These are phyloP conservation scores for Notholithocarpus densiflorus DNA, from an alignment of 306 rosid genomes.

Conservation along the genomic window DNA sequence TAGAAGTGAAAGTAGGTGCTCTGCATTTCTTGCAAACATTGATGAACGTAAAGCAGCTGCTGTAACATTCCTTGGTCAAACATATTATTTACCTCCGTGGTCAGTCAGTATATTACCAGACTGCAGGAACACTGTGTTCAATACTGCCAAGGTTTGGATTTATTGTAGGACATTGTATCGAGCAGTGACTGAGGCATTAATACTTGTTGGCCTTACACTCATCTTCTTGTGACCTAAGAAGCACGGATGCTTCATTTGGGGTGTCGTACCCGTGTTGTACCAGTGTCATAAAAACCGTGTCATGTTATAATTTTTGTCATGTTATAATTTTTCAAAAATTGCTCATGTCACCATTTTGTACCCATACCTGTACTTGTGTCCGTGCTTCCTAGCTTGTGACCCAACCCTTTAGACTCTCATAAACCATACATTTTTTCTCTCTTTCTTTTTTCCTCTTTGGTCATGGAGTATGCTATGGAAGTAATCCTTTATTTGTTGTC, in stretches of 20 bases:
- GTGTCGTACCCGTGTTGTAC: no score
- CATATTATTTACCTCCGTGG: slow-evolving; percentile 85
- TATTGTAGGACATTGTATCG: background rate
- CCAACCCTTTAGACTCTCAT: background rate
- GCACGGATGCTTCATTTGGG: no score
- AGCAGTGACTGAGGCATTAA: slow-evolving; percentile 11
- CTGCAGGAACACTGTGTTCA: slow-evolving; percentile 71
- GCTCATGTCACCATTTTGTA: no score
- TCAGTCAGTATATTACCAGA: slow-evolving; percentile 94
- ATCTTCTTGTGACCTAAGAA: background rate
- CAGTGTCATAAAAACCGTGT: no score
- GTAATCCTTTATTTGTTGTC: background rate
- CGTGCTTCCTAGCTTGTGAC: background rate
- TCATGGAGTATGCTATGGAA: background rate
- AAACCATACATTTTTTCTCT: background rate
- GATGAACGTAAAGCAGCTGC: slow-evolving; percentile 61
- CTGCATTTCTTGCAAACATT: slow-evolving; percentile 92
- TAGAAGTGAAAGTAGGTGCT: slow-evolving; percentile 50
- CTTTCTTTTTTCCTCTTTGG: background rate
- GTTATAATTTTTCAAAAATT: no score
- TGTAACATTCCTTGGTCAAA: slow-evolving; percentile 73
- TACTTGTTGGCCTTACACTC: slow-evolving; percentile 6
- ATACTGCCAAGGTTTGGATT: slow-evolving; percentile 86
- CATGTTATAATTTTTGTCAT: no score
- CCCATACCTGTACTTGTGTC: no score